Conservation (phyloP, 2,329 filamentous ascomycete species). For the Botryotinia globosa region DNA sequence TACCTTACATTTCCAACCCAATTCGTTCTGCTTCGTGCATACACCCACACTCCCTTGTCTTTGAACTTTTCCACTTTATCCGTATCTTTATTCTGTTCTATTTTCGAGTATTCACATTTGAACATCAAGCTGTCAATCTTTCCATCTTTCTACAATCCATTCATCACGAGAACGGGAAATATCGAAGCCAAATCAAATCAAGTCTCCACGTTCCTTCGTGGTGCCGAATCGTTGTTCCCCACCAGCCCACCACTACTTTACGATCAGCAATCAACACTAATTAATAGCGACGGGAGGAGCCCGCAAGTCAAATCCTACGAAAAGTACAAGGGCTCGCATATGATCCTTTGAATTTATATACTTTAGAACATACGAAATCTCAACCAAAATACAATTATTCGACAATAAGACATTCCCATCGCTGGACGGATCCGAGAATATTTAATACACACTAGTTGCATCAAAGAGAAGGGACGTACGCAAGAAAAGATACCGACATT, state of each 20-base stretch:
- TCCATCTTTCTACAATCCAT: not conserved
- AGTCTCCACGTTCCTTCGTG: constrained; percentile 14
- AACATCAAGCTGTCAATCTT: constrained; percentile 10
- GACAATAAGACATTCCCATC: constrained; percentile 14
- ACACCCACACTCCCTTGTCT: constrained; percentile 19
- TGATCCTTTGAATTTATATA: constrained; percentile 9
- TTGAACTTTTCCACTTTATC: not conserved
- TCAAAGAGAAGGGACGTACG: not conserved
- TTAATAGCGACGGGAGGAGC: constrained; percentile 17
- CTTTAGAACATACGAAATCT: constrained; percentile 14
- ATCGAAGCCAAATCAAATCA: not conserved
- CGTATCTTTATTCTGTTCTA: not conserved
- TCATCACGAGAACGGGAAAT: constrained; percentile 19
- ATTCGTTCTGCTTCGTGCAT: constrained; percentile 16
- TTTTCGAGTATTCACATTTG: not conserved
- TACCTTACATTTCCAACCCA: constrained; percentile 16
- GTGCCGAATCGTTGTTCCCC: not conserved
- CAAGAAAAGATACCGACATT: constrained; percentile 9
- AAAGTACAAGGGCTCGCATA: not conserved
- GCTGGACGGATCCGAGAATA: constrained; percentile 17
- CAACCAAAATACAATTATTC: not conserved
- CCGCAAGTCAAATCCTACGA: constrained; percentile 4
- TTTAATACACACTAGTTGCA: constrained; percentile 17
- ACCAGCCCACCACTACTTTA: constrained; percentile 3
- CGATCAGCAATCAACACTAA: constrained; percentile 16